Conservation (phyloP, 192 early-diverging fungal genomes). For the Rhizoclosmatium sp. region DNA sequence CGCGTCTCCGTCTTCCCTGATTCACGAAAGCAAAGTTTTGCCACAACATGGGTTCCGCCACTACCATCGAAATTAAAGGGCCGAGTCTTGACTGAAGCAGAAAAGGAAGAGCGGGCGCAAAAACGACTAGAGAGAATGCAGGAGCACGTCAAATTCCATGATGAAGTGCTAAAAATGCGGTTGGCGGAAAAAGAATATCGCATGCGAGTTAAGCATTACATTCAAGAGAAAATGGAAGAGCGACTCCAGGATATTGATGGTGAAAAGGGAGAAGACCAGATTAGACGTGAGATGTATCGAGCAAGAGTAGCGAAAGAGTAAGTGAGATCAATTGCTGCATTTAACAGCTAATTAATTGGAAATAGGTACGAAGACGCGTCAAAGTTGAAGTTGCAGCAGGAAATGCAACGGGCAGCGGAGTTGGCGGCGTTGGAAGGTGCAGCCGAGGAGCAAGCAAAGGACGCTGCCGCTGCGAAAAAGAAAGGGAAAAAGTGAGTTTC, state of each 20-base stretch:
- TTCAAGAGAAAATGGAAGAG: constrained; percentile 56
- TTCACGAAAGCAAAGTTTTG: constrained; percentile 1
- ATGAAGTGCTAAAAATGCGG: constrained; percentile 38
- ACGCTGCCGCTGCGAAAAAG: constrained; percentile 18
- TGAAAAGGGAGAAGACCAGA: constrained; percentile 36
- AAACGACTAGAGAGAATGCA: constrained; percentile 22
- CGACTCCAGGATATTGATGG: constrained; percentile 39
- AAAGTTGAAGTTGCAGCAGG: constrained; percentile 51
- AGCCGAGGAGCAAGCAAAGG: constrained; percentile 23
- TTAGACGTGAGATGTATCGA: constrained; percentile 37
- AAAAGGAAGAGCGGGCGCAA: constrained; percentile 37
- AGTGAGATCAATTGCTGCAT: not conserved
- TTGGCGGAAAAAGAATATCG: constrained; percentile 53
- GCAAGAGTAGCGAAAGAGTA: constrained; percentile 35
- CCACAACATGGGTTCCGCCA: not conserved
- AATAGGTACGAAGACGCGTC: constrained; percentile 36
- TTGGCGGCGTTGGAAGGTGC: constrained; percentile 48
- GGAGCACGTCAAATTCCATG: constrained; percentile 40
- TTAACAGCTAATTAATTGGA: not conserved
- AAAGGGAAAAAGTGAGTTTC: constrained; percentile 43
- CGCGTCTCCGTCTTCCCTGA: not conserved
- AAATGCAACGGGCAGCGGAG: constrained; percentile 48
- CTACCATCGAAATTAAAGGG: constrained; percentile 13
- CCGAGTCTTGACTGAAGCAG: constrained; percentile 41
- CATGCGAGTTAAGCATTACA: constrained; percentile 46